A percentile compares a stretch with the other conserved stretches of the same genome.
Conservation (phyloP, 345 rosid genomes). For the Eucalyptus paniculata region DNA sequence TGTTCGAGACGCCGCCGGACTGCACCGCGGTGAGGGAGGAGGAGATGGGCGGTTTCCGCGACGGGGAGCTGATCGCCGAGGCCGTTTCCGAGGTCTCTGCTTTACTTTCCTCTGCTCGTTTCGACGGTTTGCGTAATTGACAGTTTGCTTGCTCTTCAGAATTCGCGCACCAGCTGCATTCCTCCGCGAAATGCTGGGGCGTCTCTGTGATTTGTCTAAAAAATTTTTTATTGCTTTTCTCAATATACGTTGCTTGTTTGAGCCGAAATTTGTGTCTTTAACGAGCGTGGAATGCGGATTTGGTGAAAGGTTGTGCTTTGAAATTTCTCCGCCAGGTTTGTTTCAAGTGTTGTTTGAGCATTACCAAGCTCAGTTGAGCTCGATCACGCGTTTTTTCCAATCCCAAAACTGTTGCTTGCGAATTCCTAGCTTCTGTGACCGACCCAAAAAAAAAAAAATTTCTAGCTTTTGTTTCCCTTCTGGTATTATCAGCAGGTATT, state of each 20-base stretch:
- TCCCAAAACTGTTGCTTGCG: neutral
- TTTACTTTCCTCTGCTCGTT: neutral
- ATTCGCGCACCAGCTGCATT: neutral
- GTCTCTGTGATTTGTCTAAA: neutral
- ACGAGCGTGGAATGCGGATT: neutral
- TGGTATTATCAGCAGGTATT: neutral
- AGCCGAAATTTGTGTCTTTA: neutral
- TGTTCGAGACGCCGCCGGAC: constrained; percentile 77
- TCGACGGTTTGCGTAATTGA: neutral
- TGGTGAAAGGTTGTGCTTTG: neutral
- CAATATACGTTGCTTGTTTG: neutral
- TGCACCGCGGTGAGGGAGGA: constrained; percentile 33
- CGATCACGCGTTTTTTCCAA: neutral
- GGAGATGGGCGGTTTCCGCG: neutral
- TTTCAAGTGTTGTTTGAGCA: neutral
- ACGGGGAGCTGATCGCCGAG: neutral
- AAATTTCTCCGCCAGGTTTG: neutral
- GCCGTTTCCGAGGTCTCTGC: constrained; percentile 22
- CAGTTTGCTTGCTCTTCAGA: neutral
- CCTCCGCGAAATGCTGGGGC: neutral
- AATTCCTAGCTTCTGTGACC: neutral
- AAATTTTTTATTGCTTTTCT: neutral
- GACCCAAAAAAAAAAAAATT: too few species aligned
- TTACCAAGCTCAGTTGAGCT: neutral
- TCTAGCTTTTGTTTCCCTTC: neutral